Conservation (phyloP, 2,329 filamentous ascomycete genomes). For the Myriosclerotinia curreyana region DNA sequence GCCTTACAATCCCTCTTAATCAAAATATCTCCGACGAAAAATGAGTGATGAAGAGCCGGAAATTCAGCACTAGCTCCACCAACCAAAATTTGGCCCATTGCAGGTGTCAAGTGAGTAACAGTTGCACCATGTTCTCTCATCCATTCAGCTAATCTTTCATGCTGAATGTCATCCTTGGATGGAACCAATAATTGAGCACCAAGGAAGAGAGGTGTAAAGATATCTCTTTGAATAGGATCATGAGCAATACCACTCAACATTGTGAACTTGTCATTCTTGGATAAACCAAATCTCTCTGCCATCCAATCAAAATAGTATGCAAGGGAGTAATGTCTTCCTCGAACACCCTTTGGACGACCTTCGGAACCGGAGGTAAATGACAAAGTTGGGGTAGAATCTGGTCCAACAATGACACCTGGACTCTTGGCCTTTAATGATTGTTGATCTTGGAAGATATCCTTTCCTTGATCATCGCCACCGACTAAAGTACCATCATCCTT, state of each 20-base stretch:
- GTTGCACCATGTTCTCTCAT: slow-evolving; percentile 71
- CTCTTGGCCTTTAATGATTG: slow-evolving; percentile 51
- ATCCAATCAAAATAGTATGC: slow-evolving; percentile 93
- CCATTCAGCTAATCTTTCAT: slow-evolving; percentile 87
- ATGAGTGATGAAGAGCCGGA: slow-evolving; percentile 70
- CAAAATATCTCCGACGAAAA: slow-evolving; percentile 90
- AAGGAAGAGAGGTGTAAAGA: slow-evolving; percentile 86
- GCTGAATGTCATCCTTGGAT: slow-evolving; percentile 76
- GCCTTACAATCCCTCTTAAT: slow-evolving; percentile 78
- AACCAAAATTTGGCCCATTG: slow-evolving; percentile 94
- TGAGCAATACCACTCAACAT: slow-evolving; percentile 84
- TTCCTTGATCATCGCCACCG: slow-evolving; percentile 64
- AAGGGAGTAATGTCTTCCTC: slow-evolving; percentile 81
- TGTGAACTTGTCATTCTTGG: slow-evolving; percentile 71
- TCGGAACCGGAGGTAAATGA: slow-evolving; percentile 73
- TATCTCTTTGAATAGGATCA: slow-evolving; percentile 67
- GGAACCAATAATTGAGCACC: slow-evolving; percentile 78
- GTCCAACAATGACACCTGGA: slow-evolving; percentile 76
- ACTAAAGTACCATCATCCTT: slow-evolving; percentile 65
- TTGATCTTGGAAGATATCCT: slow-evolving; percentile 62
- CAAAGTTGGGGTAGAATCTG: slow-evolving; percentile 77
- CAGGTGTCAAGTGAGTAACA: slow-evolving; percentile 86
- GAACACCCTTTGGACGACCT: slow-evolving; percentile 81
- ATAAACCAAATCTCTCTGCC: slow-evolving; percentile 75
- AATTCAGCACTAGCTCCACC: slow-evolving; percentile 77